Base-by-base conservation (phyloP, 306 rosid species). In the Glycine tomentella region DNA sequence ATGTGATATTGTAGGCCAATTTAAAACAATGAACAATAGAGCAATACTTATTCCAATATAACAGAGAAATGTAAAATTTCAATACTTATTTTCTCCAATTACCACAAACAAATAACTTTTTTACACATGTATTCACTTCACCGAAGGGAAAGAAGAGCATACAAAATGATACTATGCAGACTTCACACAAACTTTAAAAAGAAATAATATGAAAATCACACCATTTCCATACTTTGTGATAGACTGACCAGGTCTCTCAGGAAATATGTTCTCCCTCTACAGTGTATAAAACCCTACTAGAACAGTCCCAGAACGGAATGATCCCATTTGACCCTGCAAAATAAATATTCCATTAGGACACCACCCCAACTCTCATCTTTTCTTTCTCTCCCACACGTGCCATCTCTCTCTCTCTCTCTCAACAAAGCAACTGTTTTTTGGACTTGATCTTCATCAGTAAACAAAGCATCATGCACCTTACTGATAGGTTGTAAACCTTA, bases 241-340 rank as follows among this genome's bases (percentile, higher is more conserved):
- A 34, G 98, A 94, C 83, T 94, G 97, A 80, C 96, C 98, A 58
- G 94, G 97, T 82, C 97, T 89, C 88, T 94, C 98, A 46, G 98
- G 98, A 85, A 94, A 94, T 71, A 90, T 94, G 89, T 87, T 94
- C 70, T 92, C 97, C 87, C 98, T 88, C 79, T 85, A 93, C 88
- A 92, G 74, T 51, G 93, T 86, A 86, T 88, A 94, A 76, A 81
- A 89, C 69, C 97, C 93, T 15, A 90, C 86, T 80, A 91, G 90
- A 70, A 87, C 79, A 9, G 97, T 81, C 31, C 91, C 83, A n/a
- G 95, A 87, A 71, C 87, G 90, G 73, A 82, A 82, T 73, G 96
- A 88, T 72, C 98, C 94, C 69, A 92, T 74, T 87, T 92, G 97
- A 69, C 95, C 97, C 98, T 94, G 93, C 25, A 90, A 84, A 58